Base-by-base conservation (phyloP, 1,284 basidiomycete genomes). In the Sanghuangporus sanghuang region DNA sequence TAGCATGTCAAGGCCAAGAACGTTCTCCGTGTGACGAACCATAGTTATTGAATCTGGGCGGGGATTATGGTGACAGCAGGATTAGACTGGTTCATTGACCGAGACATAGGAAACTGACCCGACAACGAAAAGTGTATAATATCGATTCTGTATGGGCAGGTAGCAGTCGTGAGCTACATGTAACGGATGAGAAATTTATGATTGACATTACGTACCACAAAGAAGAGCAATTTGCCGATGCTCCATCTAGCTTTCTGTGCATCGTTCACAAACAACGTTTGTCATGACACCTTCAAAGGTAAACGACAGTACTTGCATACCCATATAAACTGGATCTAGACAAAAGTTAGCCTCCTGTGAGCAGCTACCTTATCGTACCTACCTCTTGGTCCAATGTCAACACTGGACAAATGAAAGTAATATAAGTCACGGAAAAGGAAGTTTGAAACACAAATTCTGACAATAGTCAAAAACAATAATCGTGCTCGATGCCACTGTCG, bases 321-420 rank as follows among this genome's bases (percentile, higher is more conserved):
- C 83, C 83, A 85, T 54, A 85, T 81, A 53, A 83, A 71, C 35
- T 80, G 76, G 53, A 83, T 72, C 83, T 85, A 66, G 6, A 23
- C n/a, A 46, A 23, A 57, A 50, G 16, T 11, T 53, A 36, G 46
- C 35, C 2, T 9, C 12, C 12, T 18, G 18, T 27, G 14, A 46
- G 7, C 1, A n/a, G 7, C 12, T n/a, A 16, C 16, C 44, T 55
- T 14, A 27, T n/a, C 18, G 69, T 76, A 61, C 56, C 6, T 49
- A 83, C 84, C 77, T 85, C 84, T 55, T 79, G 75, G 58, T 79
- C 80, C 6, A 84, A 69, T 3, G 84, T 85, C 50, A 83, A 70
- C 42, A 81, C 84, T 85, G 16, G 32, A 59, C 5, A 18, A 18
- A 23, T 27, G 12, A 27, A 18, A 42, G n/a, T 42, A 7, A 48